Evolutionary conservation across 2,329 filamentous ascomycete species (phyloP).

Genomic region (Stagonosporopsis cucurbitacearum): DNA sequence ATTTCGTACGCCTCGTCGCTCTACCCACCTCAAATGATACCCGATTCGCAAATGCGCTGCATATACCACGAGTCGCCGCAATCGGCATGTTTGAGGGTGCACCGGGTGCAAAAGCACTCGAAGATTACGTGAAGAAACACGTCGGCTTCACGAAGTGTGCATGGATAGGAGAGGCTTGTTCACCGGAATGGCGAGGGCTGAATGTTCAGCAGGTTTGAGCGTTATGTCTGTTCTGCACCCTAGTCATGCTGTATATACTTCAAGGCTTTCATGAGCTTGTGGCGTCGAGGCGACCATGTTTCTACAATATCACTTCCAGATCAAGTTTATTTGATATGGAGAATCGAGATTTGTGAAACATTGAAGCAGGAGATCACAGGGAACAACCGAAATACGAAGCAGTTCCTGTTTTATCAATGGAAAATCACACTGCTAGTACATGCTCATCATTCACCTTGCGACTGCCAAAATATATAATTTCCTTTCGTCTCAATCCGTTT

Average conservation of each 20-base stretch:
- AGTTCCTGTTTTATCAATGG: no score
- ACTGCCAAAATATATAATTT: no score
- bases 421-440: no score
- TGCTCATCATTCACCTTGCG: no score
- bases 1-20: conserved; percentile 64
- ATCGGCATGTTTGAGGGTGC: conserved; percentile 65
- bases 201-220: conserved; percentile 37
- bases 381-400: no score
- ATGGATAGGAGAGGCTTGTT: conserved; percentile 62
- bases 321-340: no score
- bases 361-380: no score
- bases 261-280: no score
- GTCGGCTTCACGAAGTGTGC: conserved; percentile 61
- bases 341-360: no score
- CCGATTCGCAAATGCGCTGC: conserved; percentile 63
- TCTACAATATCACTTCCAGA: no score
- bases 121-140: conserved; percentile 61
- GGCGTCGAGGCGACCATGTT: neutral
- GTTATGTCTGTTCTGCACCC: neutral
- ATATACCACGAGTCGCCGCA: conserved; percentile 69
- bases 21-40: conserved; percentile 67
- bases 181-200: conserved; percentile 53
- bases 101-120: conserved; percentile 62
- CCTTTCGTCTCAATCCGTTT: no score
- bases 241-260: neutral